These are phyloP conservation scores for Macrophomina phaseolina DNA, from an alignment of 2,329 filamentous ascomycete genomes.

Conservation along the genomic window DNA sequence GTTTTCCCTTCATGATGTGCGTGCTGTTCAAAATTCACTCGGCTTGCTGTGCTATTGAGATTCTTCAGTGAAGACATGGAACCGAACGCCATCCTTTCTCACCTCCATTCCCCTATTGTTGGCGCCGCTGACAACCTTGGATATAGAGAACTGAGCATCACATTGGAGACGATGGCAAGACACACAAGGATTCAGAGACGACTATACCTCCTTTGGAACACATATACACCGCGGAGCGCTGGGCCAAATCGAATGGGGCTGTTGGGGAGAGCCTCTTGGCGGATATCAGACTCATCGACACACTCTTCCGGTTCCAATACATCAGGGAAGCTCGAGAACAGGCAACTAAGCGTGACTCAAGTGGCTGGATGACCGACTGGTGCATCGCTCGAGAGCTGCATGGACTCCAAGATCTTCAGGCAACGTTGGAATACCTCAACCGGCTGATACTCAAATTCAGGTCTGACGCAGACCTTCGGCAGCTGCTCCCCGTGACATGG, in stretches of 20 bases:
- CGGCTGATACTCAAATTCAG: not conserved
- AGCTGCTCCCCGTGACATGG: not conserved
- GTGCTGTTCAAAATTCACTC: not conserved
- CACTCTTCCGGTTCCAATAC: not conserved
- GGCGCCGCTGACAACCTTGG: not conserved
- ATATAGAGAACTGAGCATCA: not conserved
- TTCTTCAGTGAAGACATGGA: too few species aligned
- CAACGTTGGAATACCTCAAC: not conserved
- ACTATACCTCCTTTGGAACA: too few species aligned
- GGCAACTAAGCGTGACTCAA: not conserved
- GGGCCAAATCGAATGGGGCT: not conserved
- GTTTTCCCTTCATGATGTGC: not conserved
- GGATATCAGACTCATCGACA: not conserved
- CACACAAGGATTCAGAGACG: not conserved
- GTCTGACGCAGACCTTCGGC: not conserved
- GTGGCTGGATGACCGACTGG: slow-evolving; percentile 6
- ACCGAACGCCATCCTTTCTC: too few species aligned
- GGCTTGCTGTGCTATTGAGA: too few species aligned
- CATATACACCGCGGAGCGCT: not conserved
- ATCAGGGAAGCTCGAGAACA: not conserved
- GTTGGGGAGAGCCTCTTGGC: not conserved
- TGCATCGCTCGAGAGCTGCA: not conserved
- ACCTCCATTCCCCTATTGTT: not conserved
- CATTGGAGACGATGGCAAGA: not conserved
- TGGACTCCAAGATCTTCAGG: not conserved